Evolutionary conservation across 1,139 yeast genomes (phyloP).

Genomic region (Zygoascus sp.): DNA sequence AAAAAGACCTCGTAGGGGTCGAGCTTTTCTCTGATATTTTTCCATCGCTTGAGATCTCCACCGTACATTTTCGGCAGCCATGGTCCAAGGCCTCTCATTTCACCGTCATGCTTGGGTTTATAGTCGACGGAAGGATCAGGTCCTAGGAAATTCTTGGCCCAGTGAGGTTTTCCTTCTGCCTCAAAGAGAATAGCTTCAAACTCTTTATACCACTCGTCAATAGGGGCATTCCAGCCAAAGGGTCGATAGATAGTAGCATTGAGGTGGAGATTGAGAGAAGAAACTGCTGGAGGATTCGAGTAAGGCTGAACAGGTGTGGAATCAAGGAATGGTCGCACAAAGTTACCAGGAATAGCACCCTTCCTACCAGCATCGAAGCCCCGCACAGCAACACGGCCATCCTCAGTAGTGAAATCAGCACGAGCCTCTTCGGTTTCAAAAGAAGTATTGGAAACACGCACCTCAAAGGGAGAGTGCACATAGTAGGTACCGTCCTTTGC

Average conservation of each 20-base stretch:
- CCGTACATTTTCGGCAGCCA: slow-evolving; percentile 80
- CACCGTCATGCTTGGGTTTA: slow-evolving; percentile 45
- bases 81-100: slow-evolving; percentile 75
- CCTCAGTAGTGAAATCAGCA: slow-evolving; percentile 11
- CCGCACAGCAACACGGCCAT: slow-evolving; percentile 12
- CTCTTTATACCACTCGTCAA: slow-evolving; percentile 74
- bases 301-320: slow-evolving; percentile 65
- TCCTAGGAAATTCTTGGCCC: slow-evolving; percentile 98
- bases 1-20: slow-evolving; percentile 84
- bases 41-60: slow-evolving; percentile 56
- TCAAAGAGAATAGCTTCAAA: slow-evolving; percentile 74
- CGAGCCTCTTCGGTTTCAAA: slow-evolving; percentile 14
- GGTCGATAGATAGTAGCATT: slow-evolving; percentile 98
- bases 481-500: slow-evolving; percentile 57
- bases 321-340: slow-evolving; percentile 74
- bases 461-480: slow-evolving; percentile 95
- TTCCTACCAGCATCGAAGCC: slow-evolving; percentile 19
- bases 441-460: slow-evolving; percentile 87
- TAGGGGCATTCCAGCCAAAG: slow-evolving; percentile 66
- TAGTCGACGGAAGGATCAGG: slow-evolving; percentile 36
- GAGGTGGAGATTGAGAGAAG: slow-evolving; percentile 77
- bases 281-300: slow-evolving; percentile 47
- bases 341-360: slow-evolving; percentile 85
- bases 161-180: slow-evolving; percentile 92
- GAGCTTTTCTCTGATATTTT: slow-evolving; percentile 54